These are phyloP conservation scores for Casuarina glauca DNA, from an alignment of 306 rosid species.

Conservation along the genomic window DNA sequence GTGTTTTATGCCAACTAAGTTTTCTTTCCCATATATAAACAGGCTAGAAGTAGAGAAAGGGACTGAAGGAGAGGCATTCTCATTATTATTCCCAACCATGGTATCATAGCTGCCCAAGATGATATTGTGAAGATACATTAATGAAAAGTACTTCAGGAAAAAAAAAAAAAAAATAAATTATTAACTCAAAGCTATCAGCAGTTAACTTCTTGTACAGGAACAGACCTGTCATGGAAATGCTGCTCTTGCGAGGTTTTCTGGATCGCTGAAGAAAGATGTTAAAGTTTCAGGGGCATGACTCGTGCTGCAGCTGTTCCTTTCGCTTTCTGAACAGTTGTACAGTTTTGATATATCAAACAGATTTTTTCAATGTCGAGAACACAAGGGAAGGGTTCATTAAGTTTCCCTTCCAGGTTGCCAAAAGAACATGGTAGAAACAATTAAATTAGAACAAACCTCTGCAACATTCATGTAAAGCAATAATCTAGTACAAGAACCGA, in stretches of 20 bases:
- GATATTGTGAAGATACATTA: too few species aligned
- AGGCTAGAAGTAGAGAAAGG: background rate
- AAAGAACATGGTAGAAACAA: background rate
- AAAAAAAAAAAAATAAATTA: background rate
- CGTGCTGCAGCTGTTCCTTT: constrained; percentile 85
- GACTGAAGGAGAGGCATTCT: background rate
- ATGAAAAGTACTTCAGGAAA: background rate
- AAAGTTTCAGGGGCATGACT: constrained; percentile 68
- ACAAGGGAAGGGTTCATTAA: background rate
- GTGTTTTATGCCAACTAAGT: too few species aligned
- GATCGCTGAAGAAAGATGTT: constrained; percentile 84
- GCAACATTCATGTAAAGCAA: background rate
- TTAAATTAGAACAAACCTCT: background rate
- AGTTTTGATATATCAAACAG: background rate
- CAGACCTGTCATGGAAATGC: constrained; percentile 83
- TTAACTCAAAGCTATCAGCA: background rate
- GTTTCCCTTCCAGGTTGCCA: background rate
- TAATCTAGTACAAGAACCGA: background rate
- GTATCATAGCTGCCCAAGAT: background rate
- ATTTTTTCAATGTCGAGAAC: background rate
- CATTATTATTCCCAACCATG: background rate
- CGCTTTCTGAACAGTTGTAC: constrained; percentile 58
- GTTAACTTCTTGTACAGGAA: constrained; percentile 14
- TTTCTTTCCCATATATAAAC: too few species aligned
- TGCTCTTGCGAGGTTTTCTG: constrained; percentile 79